Evolutionary conservation across 2,329 filamentous ascomycete genomes (phyloP).

Genomic region (Polytolypa hystricis): DNA sequence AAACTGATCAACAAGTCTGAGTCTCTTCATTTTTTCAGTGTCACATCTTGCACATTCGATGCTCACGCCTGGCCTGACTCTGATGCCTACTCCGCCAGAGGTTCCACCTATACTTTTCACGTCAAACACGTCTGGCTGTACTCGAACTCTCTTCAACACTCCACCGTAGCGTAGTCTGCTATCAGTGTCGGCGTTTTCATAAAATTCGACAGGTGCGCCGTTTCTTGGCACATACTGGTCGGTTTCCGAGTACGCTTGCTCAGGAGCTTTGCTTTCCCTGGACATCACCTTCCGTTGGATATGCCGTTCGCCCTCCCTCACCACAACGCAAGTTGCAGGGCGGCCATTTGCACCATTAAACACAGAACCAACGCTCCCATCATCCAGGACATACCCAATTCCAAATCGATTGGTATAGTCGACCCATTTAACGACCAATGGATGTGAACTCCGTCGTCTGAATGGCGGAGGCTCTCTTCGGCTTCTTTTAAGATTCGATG

Average conservation of each 20-base stretch:
- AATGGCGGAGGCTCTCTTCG: too few species aligned
- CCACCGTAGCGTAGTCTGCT: slow-evolving; percentile 18
- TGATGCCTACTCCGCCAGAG: slow-evolving; percentile 19
- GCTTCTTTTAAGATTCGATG: slow-evolving; percentile 5
- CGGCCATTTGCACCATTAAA: slow-evolving; percentile 37
- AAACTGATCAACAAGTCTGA: slow-evolving; percentile 40
- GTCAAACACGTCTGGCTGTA: slow-evolving; percentile 32
- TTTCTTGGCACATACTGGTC: slow-evolving; percentile 35
- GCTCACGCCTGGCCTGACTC: slow-evolving; percentile 22
- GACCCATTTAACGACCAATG: slow-evolving; percentile 43
- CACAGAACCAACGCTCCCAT: slow-evolving; percentile 40
- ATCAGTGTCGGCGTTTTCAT: slow-evolving; percentile 32
- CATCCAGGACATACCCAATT: slow-evolving; percentile 41
- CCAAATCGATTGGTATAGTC: slow-evolving; percentile 43
- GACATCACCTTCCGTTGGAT: slow-evolving; percentile 35
- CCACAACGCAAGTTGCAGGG: slow-evolving; percentile 35
- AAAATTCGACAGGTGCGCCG: slow-evolving; percentile 36
- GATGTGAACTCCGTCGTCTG: slow-evolving; percentile 24
- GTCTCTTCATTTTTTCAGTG: slow-evolving; percentile 37
- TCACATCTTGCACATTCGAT: slow-evolving; percentile 28
- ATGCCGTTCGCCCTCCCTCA: slow-evolving; percentile 37
- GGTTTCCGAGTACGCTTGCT: slow-evolving; percentile 26
- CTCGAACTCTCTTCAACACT: slow-evolving; percentile 30
- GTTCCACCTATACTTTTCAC: slow-evolving; percentile 20
- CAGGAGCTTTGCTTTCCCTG: slow-evolving; percentile 20